Evolutionary conservation across 805 yeast species (phyloP).

Genomic region (Cyberlindnera saturnus): DNA sequence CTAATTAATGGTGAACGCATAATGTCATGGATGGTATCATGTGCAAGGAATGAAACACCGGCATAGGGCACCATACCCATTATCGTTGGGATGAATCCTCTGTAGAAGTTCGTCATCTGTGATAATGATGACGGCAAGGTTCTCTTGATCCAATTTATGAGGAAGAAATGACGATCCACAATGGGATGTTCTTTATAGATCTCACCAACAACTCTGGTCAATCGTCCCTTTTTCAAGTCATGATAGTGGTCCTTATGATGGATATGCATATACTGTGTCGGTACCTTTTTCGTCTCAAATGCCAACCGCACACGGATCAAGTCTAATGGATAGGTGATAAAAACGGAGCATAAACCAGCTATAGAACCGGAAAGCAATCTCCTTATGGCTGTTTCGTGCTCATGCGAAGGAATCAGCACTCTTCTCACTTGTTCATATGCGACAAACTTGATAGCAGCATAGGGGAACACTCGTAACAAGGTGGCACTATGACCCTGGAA

Average conservation of each 20-base stretch:
- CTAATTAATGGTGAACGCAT: conserved; percentile 58
- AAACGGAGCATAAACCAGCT: conserved; percentile 83
- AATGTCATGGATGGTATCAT: conserved; percentile 84
- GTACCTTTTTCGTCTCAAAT: conserved; percentile 54
- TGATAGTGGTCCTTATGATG: conserved; percentile 20
- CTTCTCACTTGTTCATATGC: conserved; percentile 91
- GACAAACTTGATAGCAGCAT: conserved; percentile 94
- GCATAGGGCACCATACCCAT: conserved; percentile 97
- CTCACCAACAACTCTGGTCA: conserved; percentile 18
- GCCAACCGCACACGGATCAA: conserved; percentile 88
- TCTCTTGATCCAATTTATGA: conserved; percentile 16
- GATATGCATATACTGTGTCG: conserved; percentile 11
- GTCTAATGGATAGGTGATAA: conserved; percentile 88
- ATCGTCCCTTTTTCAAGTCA: conserved; percentile 24
- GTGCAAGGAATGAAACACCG: conserved; percentile 93
- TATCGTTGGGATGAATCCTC: conserved; percentile 92
- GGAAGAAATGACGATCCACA: conserved; percentile 14
- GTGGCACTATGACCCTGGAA: conserved; percentile 97
- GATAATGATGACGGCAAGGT: conserved; percentile 17
- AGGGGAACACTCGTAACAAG: conserved; percentile 84
- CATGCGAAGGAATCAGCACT: conserved; percentile 65
- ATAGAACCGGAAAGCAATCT: conserved; percentile 84
- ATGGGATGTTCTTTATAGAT: conserved; percentile 24
- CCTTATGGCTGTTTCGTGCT: conserved; percentile 73
- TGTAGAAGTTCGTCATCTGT: conserved; percentile 58